Evolutionary conservation across 2,329 filamentous ascomycete genomes (phyloP).

Genomic region (Fusarium fujikuroi): DNA sequence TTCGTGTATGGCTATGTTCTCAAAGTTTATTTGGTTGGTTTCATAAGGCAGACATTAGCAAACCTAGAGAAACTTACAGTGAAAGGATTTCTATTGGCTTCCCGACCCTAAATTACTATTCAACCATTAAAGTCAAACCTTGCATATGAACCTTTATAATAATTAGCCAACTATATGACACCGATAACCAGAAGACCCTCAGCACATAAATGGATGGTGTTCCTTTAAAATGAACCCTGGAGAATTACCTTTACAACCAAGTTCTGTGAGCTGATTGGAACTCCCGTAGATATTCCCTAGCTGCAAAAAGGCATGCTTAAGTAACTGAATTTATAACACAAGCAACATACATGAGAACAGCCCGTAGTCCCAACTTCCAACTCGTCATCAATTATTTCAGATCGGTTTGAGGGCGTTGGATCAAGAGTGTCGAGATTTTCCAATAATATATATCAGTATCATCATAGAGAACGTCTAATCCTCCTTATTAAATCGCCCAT

Average conservation of each 20-base stretch:
- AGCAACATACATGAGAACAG: neutral
- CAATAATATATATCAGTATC: neutral
- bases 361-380: neutral
- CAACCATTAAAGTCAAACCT: neutral
- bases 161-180: neutral
- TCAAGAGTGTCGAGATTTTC: neutral
- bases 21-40: neutral
- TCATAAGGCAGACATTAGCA: neutral
- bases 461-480: neutral
- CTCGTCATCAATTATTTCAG: neutral
- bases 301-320: no score
- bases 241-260: neutral
- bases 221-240: neutral
- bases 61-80: neutral
- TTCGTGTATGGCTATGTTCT: fast-evolving
- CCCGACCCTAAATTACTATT: neutral
- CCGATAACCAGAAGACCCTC: fast-evolving
- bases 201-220: neutral
- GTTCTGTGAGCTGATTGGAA: neutral
- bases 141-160: neutral
- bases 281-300: no score
- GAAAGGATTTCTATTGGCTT: neutral
- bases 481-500: neutral
- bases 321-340: neutral
- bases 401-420: neutral